phyloP scores from a whole-genome alignment of 176 grass and related monocot species.

The Bolboschoenus planiculmis region DNA sequence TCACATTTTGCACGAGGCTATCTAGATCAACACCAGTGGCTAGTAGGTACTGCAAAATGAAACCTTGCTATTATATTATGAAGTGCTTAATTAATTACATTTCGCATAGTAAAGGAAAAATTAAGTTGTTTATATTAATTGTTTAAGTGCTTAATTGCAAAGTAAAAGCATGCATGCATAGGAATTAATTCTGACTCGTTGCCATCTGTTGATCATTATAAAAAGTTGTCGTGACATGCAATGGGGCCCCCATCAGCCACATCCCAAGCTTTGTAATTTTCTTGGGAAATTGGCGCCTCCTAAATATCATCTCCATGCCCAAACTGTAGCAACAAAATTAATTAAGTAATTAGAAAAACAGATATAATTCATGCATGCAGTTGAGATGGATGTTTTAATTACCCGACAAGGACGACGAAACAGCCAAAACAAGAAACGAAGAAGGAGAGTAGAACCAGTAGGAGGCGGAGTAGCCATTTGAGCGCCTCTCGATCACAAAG shows the following conservation, averaged over 20 bases:
- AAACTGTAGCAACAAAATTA: background rate
- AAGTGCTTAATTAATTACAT: no score
- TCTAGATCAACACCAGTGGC: no score
- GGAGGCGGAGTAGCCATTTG: conserved; percentile 2
- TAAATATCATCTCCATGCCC: background rate
- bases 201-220: conserved; percentile 1
- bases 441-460: background rate
- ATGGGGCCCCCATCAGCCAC: conserved; percentile 15
- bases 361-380: background rate
- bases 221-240: background rate
- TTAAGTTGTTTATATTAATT: no score
- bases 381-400: background rate
- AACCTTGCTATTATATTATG: no score
- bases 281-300: background rate
- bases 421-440: conserved; percentile 15
- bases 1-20: no score
- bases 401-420: background rate
- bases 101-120: no score
- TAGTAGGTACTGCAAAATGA: no score
- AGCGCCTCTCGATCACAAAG: background rate
- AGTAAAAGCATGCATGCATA: no score
- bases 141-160: no score
- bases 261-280: conserved; percentile 4
- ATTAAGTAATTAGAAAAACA: background rate
- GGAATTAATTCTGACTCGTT: background rate